Percentiles rank a stretch among this genome's conserved stretches.
Evolutionary conservation across 805 yeast species (phyloP).

Genomic region (Sugiyamaella floridensis): DNA sequence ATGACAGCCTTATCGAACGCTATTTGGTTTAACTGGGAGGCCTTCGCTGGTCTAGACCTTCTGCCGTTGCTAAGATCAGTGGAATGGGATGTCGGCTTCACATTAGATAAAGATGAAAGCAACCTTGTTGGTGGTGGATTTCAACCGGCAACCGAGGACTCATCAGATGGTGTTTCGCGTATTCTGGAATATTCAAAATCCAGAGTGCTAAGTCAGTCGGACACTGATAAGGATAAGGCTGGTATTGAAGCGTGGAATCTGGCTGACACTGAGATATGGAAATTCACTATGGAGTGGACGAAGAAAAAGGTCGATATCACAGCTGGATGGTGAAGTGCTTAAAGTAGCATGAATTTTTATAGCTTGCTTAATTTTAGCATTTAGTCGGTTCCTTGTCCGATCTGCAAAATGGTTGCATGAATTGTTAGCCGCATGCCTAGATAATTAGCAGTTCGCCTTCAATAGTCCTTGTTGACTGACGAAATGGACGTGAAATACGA

Average conservation of each 20-base stretch:
- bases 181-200: background rate
- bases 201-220: slow-evolving; percentile 1
- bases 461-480: background rate
- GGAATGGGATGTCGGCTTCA: slow-evolving; percentile 20
- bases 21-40: slow-evolving; percentile 18
- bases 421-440: background rate
- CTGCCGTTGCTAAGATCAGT: slow-evolving; percentile 5
- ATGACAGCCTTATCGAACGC: slow-evolving; percentile 8
- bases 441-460: background rate
- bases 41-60: slow-evolving; percentile 1
- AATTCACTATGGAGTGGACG: slow-evolving; percentile 10
- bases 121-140: background rate
- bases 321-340: background rate
- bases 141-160: background rate
- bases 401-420: too few species aligned
- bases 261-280: slow-evolving; percentile 21
- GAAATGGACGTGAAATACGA: slow-evolving; percentile 19
- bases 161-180: background rate
- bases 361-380: too few species aligned
- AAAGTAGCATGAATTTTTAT: too few species aligned
- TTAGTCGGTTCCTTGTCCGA: too few species aligned
- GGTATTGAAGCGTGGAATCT: slow-evolving; percentile 18
- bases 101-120: background rate
- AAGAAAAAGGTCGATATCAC: background rate
- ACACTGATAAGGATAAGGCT: background rate